These are phyloP conservation scores for Stagonosporopsis chrysanthemi DNA, from an alignment of 2,329 filamentous ascomycete species.

Conservation along the genomic window DNA sequence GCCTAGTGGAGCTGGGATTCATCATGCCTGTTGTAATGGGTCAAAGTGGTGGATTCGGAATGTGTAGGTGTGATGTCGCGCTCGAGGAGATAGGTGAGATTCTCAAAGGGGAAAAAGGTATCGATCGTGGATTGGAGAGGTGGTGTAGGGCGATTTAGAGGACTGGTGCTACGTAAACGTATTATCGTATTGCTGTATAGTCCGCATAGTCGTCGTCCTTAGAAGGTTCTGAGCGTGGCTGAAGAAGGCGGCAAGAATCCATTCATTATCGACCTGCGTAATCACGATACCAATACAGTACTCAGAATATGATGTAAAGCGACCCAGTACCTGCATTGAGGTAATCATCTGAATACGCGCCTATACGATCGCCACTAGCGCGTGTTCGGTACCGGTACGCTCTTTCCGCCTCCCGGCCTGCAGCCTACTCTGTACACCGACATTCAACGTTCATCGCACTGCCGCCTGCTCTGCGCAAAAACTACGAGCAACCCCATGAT, in stretches of 20 bases:
- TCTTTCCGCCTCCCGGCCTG: slow-evolving; percentile 4
- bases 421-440: slow-evolving; percentile 19
- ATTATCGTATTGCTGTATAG: background rate
- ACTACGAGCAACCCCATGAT: slow-evolving; percentile 24
- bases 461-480: slow-evolving; percentile 11
- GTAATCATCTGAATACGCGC: slow-evolving; percentile 5
- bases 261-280: no score
- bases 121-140: slow-evolving; percentile 65
- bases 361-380: slow-evolving; percentile 9
- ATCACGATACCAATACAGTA: background rate
- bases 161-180: background rate
- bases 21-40: slow-evolving; percentile 64
- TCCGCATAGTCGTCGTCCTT: background rate
- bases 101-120: slow-evolving; percentile 48
- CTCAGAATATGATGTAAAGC: background rate
- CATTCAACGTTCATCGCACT: slow-evolving; percentile 7
- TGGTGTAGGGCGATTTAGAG: slow-evolving; percentile 76
- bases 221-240: background rate
- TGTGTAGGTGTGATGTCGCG: slow-evolving; percentile 76
- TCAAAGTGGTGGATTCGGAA: slow-evolving; percentile 44
- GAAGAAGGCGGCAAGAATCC: background rate
- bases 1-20: slow-evolving; percentile 71
- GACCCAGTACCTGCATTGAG: background rate
- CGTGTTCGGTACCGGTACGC: background rate
- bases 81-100: slow-evolving; percentile 78